Base-by-base conservation (phyloP, 176 grass and related monocot species). In the Neostapfia colusana region DNA sequence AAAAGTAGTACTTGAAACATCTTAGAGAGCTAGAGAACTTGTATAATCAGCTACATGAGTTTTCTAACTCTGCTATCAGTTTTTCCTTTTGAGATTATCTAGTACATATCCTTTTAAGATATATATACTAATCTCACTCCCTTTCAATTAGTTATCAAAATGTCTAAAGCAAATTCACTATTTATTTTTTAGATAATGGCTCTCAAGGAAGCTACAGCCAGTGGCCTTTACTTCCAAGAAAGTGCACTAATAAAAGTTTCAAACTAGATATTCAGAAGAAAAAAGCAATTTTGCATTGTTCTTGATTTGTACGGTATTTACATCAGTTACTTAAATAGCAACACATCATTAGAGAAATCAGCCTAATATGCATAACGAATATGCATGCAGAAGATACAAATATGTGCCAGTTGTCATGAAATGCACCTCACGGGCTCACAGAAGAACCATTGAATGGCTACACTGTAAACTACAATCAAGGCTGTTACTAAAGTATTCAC, bases 181-280 rank as follows among this genome's bases (percentile, higher is more conserved):
- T 1, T n/a, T n/a, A n/a, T 49, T 17, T 49, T 49, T 49, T 18
- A 15, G 15, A 49, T 49, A 49, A 49, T 49, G 46, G 46, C 15
- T 49, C 15, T 49, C 46, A 49, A 49, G 46, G 15, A 49, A 49
- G 46, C 46, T 49, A 49, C 15, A 49, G 10, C 12, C 46, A 49
- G 5, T 5, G 43, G 43, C 11, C 43, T 4, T 49, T 49, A 49
- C 15, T 49, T 49, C 16, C 16, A 18, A 49, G 46, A 70, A 72
- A 72, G 54, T 35, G 55, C 36, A 73, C 49, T 17, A 64, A 25
- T 20, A 23, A 57, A 85, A 65, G 40, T 8, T 72, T 17, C 44
- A 63, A 15, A 38, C 9, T 72, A 77, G 72, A 31, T 16, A 40
- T 63, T 31, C 44, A 16, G 11, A 36, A 63, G 51, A 54, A 26